phyloP scores from a whole-genome alignment of 2,329 filamentous ascomycete species.

The Xylariaceae sp. region DNA sequence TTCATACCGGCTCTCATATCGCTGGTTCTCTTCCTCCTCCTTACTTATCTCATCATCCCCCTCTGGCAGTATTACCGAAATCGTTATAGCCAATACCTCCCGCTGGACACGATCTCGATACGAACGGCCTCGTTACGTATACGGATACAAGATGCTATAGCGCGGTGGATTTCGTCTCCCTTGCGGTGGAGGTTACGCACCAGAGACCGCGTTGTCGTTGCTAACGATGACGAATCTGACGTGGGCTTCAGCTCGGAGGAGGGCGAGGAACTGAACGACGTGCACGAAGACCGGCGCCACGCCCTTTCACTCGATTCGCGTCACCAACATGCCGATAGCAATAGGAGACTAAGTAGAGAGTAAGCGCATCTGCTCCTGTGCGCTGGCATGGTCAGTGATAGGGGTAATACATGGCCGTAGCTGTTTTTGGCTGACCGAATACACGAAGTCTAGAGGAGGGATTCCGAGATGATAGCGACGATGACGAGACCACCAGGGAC shows the following conservation, averaged over 20 bases:
- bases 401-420: not conserved
- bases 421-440: slow-evolving; percentile 21
- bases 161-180: slow-evolving; percentile 40
- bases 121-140: slow-evolving; percentile 51
- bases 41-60: slow-evolving; percentile 61
- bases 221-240: slow-evolving; percentile 37
- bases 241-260: slow-evolving; percentile 58
- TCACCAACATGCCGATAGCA: slow-evolving; percentile 41
- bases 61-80: slow-evolving; percentile 64
- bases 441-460: slow-evolving; percentile 58
- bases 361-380: slow-evolving; percentile 33
- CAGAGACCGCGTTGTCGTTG: slow-evolving; percentile 37
- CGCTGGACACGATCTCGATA: slow-evolving; percentile 57
- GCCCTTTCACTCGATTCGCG: slow-evolving; percentile 37
- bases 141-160: slow-evolving; percentile 41
- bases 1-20: slow-evolving; percentile 67
- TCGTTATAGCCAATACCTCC: slow-evolving; percentile 70
- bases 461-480: slow-evolving; percentile 68
- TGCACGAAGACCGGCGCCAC: slow-evolving; percentile 46
- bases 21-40: slow-evolving; percentile 59
- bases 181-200: slow-evolving; percentile 45
- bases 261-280: slow-evolving; percentile 63
- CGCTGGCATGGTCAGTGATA: slow-evolving; percentile 3
- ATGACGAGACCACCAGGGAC: slow-evolving; percentile 44
- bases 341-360: slow-evolving; percentile 69